Conservation (phyloP, 2,329 filamentous ascomycete genomes). For the Stagonosporopsis cucurbitacearum region DNA sequence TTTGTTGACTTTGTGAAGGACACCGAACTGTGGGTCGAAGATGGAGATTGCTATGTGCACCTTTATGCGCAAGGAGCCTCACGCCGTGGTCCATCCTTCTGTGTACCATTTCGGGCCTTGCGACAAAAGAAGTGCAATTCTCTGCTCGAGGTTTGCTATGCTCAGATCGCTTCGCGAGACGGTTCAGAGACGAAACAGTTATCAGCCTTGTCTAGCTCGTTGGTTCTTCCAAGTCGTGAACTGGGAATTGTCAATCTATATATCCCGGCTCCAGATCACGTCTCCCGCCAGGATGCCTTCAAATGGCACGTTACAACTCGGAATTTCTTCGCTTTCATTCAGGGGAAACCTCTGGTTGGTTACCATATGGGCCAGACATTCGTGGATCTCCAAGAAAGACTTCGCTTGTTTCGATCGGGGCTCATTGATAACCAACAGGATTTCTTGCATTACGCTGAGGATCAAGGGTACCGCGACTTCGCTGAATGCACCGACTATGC, state of each 20-base stretch:
- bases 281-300: conserved; percentile 62
- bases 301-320: conserved; percentile 72
- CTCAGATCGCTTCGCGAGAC: conserved; percentile 36
- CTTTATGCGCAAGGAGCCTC: conserved; percentile 71
- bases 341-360: conserved; percentile 71
- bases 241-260: conserved; percentile 63
- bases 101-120: conserved; percentile 65
- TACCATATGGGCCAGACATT: conserved; percentile 69
- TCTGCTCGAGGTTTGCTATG: conserved; percentile 60
- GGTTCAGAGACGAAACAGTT: conserved; percentile 15
- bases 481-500: conserved; percentile 71
- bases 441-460: conserved; percentile 69
- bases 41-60: conserved; percentile 74
- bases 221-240: conserved; percentile 51
- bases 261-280: conserved; percentile 67
- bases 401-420: conserved; percentile 65
- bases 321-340: conserved; percentile 77
- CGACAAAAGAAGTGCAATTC: conserved; percentile 65
- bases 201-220: conserved; percentile 27
- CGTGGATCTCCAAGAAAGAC: conserved; percentile 68
- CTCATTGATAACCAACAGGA: conserved; percentile 65
- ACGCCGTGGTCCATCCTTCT: conserved; percentile 70
- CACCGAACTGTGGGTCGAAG: conserved; percentile 70
- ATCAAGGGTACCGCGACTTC: conserved; percentile 73
- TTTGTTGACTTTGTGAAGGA: conserved; percentile 59